Base-by-base conservation (phyloP, 768 basidiomycete genomes). In the Rhizopogon roseolus region DNA sequence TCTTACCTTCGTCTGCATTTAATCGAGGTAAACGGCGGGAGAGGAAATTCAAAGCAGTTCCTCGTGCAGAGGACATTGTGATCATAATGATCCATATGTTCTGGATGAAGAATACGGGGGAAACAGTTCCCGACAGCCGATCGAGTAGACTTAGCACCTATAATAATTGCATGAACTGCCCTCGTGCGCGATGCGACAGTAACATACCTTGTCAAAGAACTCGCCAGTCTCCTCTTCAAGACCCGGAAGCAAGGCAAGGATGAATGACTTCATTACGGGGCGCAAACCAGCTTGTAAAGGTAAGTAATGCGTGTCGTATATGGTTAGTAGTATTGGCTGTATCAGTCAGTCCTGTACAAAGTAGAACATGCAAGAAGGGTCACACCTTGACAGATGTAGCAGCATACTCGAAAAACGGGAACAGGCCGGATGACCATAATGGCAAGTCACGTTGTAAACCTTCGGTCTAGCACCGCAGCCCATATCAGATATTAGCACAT, bases 371-470 rank as follows among this genome's bases (percentile, higher is more conserved):
- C 72, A 49, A 57, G 25, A 13, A 22, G 43, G 3, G n/a, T 50
- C 67, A 45, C 27, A 90, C 93, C 80, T 93, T 93, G 54, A 98
- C 94, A 17, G 94, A 94, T n/a, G 95, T 98, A n/a, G 96, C 88
- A 9, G 97, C 93, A 69, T 93, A 98, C 72, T 98, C 93, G 63
- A 98, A 98, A 81, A 98, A 98, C 0, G 97, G 97, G 67, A 99
- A 98, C 5, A 99, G 71, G 6, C 97, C 97, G 4, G 93, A 87
- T 0, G 93, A 93, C 97, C 97, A 99, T 17, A 98, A 75, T 4
- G 89, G 78, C 2, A 99, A 77, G 71, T 99, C 97, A 41, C 83
- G 80, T 58, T 81, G 81, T 41, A 99, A 69, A 9, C 96, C 94
- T 62, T 95, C 96, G 2, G 82, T 80, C 95, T 97, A 59, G 4